Evolutionary conservation across 768 basidiomycete genomes (phyloP).

Genomic region (Leccinum disarticulatum): DNA sequence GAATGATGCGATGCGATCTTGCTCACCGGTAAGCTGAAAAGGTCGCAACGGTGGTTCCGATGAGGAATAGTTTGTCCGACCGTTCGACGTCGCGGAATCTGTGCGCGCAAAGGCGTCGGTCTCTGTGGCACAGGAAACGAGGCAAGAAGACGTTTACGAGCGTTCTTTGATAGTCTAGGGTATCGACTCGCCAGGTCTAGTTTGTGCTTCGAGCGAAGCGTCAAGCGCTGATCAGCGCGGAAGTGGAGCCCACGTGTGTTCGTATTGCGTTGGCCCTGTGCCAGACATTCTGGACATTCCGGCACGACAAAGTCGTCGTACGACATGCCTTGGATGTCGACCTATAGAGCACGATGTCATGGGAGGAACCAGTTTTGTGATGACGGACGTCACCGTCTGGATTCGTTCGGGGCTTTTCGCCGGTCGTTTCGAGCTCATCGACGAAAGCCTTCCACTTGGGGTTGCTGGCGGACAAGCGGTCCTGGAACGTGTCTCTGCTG

Average conservation of each 20-base stretch:
- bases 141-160: conserved; percentile 53
- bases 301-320: conserved; percentile 82
- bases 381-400: conserved; percentile 86
- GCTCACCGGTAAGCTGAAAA: conserved; percentile 84
- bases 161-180: conserved; percentile 57
- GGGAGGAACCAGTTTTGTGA: not conserved
- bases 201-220: conserved; percentile 49
- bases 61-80: conserved; percentile 68
- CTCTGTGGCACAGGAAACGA: not conserved
- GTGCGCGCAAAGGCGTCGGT: not conserved
- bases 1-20: not conserved
- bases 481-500: conserved; percentile 69
- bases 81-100: conserved; percentile 60
- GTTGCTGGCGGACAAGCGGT: conserved; percentile 67
- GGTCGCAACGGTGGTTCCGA: conserved; percentile 92
- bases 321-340: conserved; percentile 75
- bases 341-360: conserved; percentile 41
- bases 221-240: conserved; percentile 23
- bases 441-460: conserved; percentile 75
- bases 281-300: conserved; percentile 65
- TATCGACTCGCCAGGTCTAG: conserved; percentile 89
- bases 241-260: conserved; percentile 46
- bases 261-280: conserved; percentile 54
- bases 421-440: conserved; percentile 59
- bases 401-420: conserved; percentile 71